phyloP scores from a whole-genome alignment of 2,329 filamentous ascomycete genomes.

The Ascocoryne sarcoides region DNA sequence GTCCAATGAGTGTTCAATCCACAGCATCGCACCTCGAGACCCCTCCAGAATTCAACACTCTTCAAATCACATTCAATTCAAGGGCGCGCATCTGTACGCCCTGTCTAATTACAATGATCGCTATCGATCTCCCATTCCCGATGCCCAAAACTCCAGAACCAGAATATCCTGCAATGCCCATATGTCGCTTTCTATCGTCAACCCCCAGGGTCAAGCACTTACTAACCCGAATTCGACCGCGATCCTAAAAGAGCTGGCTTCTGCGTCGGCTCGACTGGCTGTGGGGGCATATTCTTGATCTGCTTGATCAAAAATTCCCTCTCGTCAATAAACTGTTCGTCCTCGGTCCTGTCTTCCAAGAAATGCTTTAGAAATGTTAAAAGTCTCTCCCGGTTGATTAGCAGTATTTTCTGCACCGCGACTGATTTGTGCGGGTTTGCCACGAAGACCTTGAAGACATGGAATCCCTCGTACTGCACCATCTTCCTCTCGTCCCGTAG shows the following conservation, averaged over 20 bases:
- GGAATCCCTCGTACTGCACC: constrained; percentile 98
- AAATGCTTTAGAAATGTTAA: constrained; percentile 85
- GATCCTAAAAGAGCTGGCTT: constrained; percentile 28
- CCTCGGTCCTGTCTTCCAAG: constrained; percentile 87
- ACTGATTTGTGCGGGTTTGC: constrained; percentile 98
- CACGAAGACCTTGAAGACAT: constrained; percentile 99
- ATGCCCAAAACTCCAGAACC: constrained; percentile 22
- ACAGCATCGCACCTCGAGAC: too few species aligned
- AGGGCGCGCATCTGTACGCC: constrained; percentile 6
- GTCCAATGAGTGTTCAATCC: too few species aligned
- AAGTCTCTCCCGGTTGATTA: constrained; percentile 91
- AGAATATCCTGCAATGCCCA: constrained; percentile 17
- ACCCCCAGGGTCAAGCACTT: too few species aligned
- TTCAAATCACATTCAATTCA: too few species aligned
- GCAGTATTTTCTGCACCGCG: constrained; percentile 86
- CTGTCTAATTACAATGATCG: constrained; percentile 13
- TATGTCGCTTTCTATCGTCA: constrained; percentile 8
- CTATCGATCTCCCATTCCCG: constrained; percentile 15
- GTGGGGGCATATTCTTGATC: constrained; percentile 61
- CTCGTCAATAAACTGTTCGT: constrained; percentile 98
- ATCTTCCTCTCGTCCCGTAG: constrained; percentile 93
- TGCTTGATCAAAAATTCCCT: constrained; percentile 95
- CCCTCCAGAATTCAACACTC: too few species aligned
- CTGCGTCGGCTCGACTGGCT: constrained; percentile 38
- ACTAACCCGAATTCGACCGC: constrained; percentile 18